Base-by-base conservation (phyloP, 192 early-diverging fungal species). In the Umbelopsis isabellina region DNA sequence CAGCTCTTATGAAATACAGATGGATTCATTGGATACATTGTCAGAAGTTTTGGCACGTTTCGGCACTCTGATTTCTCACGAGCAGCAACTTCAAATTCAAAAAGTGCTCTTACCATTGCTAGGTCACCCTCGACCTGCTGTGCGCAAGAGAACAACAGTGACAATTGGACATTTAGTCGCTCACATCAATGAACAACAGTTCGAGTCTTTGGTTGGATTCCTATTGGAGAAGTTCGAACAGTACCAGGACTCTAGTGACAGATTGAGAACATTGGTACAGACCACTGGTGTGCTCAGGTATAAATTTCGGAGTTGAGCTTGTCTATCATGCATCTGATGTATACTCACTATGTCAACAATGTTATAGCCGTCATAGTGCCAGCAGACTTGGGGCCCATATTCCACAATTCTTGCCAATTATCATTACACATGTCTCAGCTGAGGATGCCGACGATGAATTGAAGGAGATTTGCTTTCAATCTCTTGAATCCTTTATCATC, bases 391-490 rank as follows among this genome's bases (percentile, higher is more conserved):
- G 88, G 10, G 84, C 87, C 27, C 82, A 92, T 81, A 72, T 96
- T 6, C 67, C 84, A 3, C 66, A 77, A 15, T 72, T 91, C 35
- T 65, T 94, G 2, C 87, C 92, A 11, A 82, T 85, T n/a, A 78
- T 93, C 25, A 79, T 87, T 18, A 66, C 83, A 20, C 89, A 88
- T 76, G 76, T 83, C 22, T 46, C 51, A 3, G 69, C 80, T 13
- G 70, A 85, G 23, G 88, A 91, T 37, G 90, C 94, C 44, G 86
- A 80, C 66, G 91, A 96, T 74, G 94, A 96, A 69, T 75, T 94
- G 53, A 86, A 92, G 9, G 94, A 96, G 74, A 85, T 86, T 35
- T 92, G 92, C 69, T 80, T 96, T 35, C 91, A 94, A 70, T 79
- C 94, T 13, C 67, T 95, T 20, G 94, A 95, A 65, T 84, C 91